Evolutionary conservation across 2,329 filamentous ascomycete species (phyloP).

Genomic region (Emmonsiellopsis sp.): DNA sequence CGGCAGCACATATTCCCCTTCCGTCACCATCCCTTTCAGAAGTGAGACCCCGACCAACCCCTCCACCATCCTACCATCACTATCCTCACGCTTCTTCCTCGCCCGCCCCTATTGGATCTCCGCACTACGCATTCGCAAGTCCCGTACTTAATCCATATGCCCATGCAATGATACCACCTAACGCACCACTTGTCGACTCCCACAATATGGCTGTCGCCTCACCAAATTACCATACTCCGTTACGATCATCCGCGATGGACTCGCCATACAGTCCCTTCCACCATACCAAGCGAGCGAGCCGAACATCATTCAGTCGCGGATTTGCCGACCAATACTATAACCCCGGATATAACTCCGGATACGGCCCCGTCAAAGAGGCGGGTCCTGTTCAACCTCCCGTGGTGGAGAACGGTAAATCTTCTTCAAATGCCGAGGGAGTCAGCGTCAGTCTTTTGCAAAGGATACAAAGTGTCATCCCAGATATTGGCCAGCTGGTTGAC

Average conservation of each 20-base stretch:
- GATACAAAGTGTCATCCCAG: constrained; percentile 38
- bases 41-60: constrained; percentile 8
- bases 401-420: constrained; percentile 22
- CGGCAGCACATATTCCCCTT: constrained; percentile 1
- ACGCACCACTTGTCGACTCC: constrained; percentile 18
- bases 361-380: constrained; percentile 23
- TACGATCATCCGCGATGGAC: constrained; percentile 28
- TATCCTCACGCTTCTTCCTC: constrained; percentile 10
- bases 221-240: constrained; percentile 14
- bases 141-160: constrained; percentile 29
- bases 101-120: constrained; percentile 14
- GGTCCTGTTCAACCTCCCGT: constrained; percentile 14
- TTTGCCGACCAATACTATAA: constrained; percentile 22
- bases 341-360: constrained; percentile 17
- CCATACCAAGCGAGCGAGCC: constrained; percentile 9
- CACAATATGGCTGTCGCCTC: constrained; percentile 12
- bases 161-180: constrained; percentile 24
- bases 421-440: constrained; percentile 18
- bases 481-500: constrained; percentile 33
- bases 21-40: constrained; percentile 9
- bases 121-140: constrained; percentile 16
- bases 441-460: constrained; percentile 32
- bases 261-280: constrained; percentile 25
- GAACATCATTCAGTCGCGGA: constrained; percentile 19
- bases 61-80: constrained; percentile 14